phyloP scores from a whole-genome alignment of 129 eudicot species.

The Arctium lappa region DNA sequence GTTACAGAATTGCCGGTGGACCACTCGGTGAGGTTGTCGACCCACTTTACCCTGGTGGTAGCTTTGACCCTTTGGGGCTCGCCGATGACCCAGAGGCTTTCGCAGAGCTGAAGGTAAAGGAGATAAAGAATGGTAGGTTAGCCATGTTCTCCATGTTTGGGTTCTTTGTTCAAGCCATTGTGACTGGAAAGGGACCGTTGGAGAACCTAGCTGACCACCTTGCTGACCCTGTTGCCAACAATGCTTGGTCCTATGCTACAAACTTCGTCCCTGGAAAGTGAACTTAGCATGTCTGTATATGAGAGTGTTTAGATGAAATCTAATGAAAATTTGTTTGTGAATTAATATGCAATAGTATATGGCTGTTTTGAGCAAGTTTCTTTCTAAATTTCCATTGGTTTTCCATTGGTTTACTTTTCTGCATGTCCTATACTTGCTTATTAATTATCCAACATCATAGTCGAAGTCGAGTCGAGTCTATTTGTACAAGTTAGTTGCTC shows the following conservation, averaged over 20 bases:
- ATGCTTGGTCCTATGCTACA: conserved; percentile 13
- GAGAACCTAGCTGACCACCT: background rate
- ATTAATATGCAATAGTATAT: background rate
- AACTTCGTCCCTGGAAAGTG: conserved; percentile 16
- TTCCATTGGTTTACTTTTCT: background rate
- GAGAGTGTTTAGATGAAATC: background rate
- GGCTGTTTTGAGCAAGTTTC: background rate
- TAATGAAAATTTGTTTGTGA: background rate
- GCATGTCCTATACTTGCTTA: background rate
- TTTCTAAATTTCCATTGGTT: background rate
- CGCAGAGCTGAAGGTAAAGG: conserved; percentile 3
- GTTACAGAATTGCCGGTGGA: background rate
- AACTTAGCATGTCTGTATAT: background rate
- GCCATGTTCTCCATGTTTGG: conserved; percentile 19
- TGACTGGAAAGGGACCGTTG: conserved; percentile 6
- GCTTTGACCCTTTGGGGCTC: background rate
- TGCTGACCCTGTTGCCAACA: background rate
- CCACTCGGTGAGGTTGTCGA: background rate
- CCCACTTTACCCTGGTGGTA: background rate
- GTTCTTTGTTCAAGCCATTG: conserved; percentile 16
- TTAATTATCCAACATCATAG: background rate
- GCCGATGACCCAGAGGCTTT: conserved; percentile 18
- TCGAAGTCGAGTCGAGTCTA: background rate
- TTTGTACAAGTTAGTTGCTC: background rate
- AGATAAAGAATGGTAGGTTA: conserved; percentile 8